Evolutionary conservation across 768 basidiomycete genomes (phyloP).

Genomic region (Mycena polygramma): DNA sequence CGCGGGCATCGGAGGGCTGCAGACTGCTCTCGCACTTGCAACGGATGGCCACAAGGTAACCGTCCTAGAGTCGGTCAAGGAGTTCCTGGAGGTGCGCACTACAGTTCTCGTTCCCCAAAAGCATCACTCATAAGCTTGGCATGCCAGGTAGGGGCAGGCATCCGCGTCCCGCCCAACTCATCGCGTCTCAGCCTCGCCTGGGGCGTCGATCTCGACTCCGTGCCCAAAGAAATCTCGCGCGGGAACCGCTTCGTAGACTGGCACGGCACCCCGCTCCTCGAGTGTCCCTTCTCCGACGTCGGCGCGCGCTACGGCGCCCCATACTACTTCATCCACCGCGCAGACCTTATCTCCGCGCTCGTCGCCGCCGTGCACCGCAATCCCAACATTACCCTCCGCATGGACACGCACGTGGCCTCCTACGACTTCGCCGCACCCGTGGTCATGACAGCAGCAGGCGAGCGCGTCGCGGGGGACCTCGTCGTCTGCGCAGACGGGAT

Average conservation of each 20-base stretch:
- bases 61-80: conserved; percentile 28
- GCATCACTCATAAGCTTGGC: not conserved
- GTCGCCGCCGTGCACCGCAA: conserved; percentile 43
- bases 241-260: conserved; percentile 38
- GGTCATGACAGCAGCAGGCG: conserved; percentile 50
- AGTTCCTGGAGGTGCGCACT: conserved; percentile 28
- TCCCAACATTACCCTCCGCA: conserved; percentile 43
- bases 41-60: conserved; percentile 33
- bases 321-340: conserved; percentile 60
- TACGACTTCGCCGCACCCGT: conserved; percentile 45
- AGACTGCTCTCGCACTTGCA: conserved; percentile 39
- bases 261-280: conserved; percentile 27
- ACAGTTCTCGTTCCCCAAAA: not conserved
- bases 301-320: conserved; percentile 48
- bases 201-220: conserved; percentile 30
- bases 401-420: conserved; percentile 41
- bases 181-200: conserved; percentile 31
- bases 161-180: conserved; percentile 49
- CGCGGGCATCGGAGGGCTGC: conserved; percentile 36
- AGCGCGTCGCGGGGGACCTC: conserved; percentile 50
- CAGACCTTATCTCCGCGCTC: conserved; percentile 54
- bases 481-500: conserved; percentile 55
- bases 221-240: conserved; percentile 28
- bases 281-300: conserved; percentile 32
- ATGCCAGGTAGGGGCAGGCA: conserved; percentile 55